Percentiles rank a stretch among this genome's conserved stretches.
These are phyloP conservation scores for Botrytis deweyae DNA, from an alignment of 2,329 filamentous ascomycete species.

Conservation along the genomic window DNA sequence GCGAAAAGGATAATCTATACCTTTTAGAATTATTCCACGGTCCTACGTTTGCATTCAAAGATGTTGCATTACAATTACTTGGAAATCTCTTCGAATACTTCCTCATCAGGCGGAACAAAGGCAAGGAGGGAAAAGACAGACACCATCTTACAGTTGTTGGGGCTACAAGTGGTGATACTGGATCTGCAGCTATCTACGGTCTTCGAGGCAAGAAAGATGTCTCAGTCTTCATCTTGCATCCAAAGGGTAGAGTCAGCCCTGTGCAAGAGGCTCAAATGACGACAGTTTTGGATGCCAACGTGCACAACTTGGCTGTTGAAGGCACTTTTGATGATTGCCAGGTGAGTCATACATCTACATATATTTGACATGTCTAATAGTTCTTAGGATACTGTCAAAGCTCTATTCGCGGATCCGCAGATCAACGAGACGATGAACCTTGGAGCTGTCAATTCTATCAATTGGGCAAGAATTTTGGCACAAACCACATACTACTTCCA, in stretches of 20 bases:
- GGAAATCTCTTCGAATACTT: slow-evolving; percentile 97
- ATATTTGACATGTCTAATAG: slow-evolving; percentile 21
- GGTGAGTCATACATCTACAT: slow-evolving; percentile 44
- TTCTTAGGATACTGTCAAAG: slow-evolving; percentile 81
- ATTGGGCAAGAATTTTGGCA: slow-evolving; percentile 90
- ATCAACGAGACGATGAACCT: slow-evolving; percentile 82
- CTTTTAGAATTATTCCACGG: slow-evolving; percentile 95
- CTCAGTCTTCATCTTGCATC: slow-evolving; percentile 91
- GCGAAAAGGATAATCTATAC: slow-evolving; percentile 70
- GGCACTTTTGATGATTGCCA: slow-evolving; percentile 97
- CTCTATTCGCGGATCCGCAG: slow-evolving; percentile 81
- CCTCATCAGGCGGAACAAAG: slow-evolving; percentile 68
- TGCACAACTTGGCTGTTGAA: slow-evolving; percentile 85
- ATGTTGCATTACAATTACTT: slow-evolving; percentile 88
- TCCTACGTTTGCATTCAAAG: slow-evolving; percentile 93
- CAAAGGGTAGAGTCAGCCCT: slow-evolving; percentile 84
- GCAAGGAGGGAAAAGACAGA: slow-evolving; percentile 59
- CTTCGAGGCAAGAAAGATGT: slow-evolving; percentile 95
- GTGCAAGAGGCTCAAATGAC: slow-evolving; percentile 98
- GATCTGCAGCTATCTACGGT: slow-evolving; percentile 94
- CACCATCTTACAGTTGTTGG: slow-evolving; percentile 85
- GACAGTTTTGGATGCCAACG: slow-evolving; percentile 83
- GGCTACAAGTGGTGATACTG: slow-evolving; percentile 85
- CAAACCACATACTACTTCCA: slow-evolving; percentile 98
- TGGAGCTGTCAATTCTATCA: slow-evolving; percentile 94